These are phyloP conservation scores for Arachis monticola DNA, from an alignment of 331 rosid genomes.

Conservation along the genomic window DNA sequence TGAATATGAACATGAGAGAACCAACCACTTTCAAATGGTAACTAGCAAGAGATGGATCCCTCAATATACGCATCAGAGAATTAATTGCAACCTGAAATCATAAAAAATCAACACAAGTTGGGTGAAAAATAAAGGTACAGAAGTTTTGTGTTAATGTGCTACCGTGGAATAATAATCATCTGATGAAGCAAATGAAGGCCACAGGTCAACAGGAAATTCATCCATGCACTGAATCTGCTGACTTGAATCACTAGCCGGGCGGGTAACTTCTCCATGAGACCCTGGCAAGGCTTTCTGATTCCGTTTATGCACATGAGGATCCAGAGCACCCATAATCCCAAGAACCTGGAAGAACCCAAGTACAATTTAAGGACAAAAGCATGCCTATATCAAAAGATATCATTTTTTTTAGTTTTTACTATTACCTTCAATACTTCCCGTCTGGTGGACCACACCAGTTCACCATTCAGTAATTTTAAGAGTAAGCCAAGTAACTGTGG, in stretches of 20 bases:
- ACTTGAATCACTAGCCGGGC: slow-evolving; percentile 83
- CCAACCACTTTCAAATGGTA: slow-evolving; percentile 93
- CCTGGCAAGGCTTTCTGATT: slow-evolving; percentile 85
- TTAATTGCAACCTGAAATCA: slow-evolving; percentile 87
- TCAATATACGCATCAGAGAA: slow-evolving; percentile 95
- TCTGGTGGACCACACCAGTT: slow-evolving; percentile 95
- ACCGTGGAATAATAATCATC: slow-evolving; percentile 97
- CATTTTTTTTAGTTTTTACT: slow-evolving; percentile 27
- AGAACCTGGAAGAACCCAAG: slow-evolving; percentile 68
- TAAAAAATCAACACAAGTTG: slow-evolving; percentile 28
- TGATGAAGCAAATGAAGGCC: slow-evolving; percentile 95
- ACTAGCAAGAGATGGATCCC: slow-evolving; percentile 96
- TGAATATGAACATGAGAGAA: slow-evolving; percentile 97
- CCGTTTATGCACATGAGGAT: slow-evolving; percentile 90
- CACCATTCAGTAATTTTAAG: slow-evolving; percentile 91
- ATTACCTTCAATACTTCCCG: slow-evolving; percentile 95
- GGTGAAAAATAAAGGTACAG: slow-evolving; percentile 12
- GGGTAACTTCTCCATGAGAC: slow-evolving; percentile 80
- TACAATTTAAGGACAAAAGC: slow-evolving; percentile 10
- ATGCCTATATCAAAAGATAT: slow-evolving; percentile 31
- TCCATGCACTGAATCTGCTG: slow-evolving; percentile 92
- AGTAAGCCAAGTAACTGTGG: slow-evolving; percentile 85
- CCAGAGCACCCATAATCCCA: slow-evolving; percentile 98
- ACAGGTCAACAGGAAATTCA: slow-evolving; percentile 82
- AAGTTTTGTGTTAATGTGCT: slow-evolving; percentile 36